Evolutionary conservation across 2,329 filamentous ascomycete species (phyloP).

Genomic region (Emericellopsis atlantica): DNA sequence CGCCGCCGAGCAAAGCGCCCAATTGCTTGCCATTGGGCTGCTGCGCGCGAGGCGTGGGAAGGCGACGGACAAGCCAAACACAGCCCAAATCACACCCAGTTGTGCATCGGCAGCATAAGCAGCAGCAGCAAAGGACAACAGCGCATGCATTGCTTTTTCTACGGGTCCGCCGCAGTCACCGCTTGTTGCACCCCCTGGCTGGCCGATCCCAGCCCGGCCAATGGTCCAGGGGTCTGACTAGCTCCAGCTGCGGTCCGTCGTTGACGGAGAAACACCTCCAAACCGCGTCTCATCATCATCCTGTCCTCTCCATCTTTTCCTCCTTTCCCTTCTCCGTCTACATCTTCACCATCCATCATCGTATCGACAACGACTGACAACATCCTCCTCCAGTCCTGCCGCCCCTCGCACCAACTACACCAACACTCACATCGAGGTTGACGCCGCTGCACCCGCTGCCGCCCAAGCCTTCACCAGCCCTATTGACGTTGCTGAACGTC

Average conservation of each 20-base stretch:
- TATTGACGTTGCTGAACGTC: conserved; percentile 53
- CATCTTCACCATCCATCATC: neutral
- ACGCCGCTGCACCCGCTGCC: conserved; percentile 20
- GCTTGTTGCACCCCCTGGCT: conserved; percentile 1
- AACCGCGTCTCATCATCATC: neutral
- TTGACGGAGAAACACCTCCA: neutral
- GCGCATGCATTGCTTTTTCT: neutral
- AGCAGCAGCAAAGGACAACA: no score
- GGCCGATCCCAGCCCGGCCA: no score
- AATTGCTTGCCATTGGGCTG: neutral
- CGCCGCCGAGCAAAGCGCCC: neutral
- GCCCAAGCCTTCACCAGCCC: conserved; percentile 28
- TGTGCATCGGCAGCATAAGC: no score
- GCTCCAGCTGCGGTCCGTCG: neutral
- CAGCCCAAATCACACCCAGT: no score
- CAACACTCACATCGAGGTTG: conserved; percentile 55
- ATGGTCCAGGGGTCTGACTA: conserved; percentile 1
- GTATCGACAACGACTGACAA: no score
- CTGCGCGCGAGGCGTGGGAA: neutral
- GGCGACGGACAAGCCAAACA: neutral
- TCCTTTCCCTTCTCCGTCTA: neutral
- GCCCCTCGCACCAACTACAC: conserved; percentile 34
- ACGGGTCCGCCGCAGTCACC: conserved; percentile 2
- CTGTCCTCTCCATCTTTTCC: neutral
- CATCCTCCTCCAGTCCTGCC: conserved; percentile 7